Base-by-base conservation (phyloP, 345 rosid species). In the Fremontodendron californicum region DNA sequence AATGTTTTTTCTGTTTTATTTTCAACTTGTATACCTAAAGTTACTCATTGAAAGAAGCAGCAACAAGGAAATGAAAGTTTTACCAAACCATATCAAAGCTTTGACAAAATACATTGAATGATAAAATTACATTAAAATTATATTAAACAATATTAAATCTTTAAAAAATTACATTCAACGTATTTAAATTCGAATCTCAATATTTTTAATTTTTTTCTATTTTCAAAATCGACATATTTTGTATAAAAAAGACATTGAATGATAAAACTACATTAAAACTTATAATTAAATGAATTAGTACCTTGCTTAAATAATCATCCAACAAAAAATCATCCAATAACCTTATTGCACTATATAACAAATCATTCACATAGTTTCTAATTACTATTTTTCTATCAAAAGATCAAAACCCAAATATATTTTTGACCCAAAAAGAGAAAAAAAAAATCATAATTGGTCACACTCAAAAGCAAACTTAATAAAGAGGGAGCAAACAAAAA, bases 401-500 rank as follows among this genome's bases (percentile, higher is more conserved):
- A n/a, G 60, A n/a, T 52, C 27, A 54, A 9, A 21, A 6, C 27
- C 12, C 60, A 21, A 54, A 18, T 5, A 16, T 33, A 1, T 13
- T 51, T 51, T 51, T 54, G 60, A 54, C 58, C 29, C 60, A 64
- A 64, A 48, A 60, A 21, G 12, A 21, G 7, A 16, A 19, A 33
- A 23, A 6, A 35, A 29, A 1, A 10, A 16, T 37, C 75, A 18
- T 23, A 19, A 46, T n/a, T 1, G 42, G 43, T 52, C 77, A 80
- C 78, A 76, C 51, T 13, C 74, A 10, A 10, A 43, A 43, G 12
- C 48, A 43, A 43, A 9, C 45, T 7, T 9, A 45, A 23, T 48
- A 37, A 75, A 77, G 76, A n/a, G 43, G 25, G 75, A 77, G 57
- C 21, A 54, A 12, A 78, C 85, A 84, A 80, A 78, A 23, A 37